Base-by-base conservation (phyloP, 2,329 filamentous ascomycete species). In the Cladosporium colombiae region DNA sequence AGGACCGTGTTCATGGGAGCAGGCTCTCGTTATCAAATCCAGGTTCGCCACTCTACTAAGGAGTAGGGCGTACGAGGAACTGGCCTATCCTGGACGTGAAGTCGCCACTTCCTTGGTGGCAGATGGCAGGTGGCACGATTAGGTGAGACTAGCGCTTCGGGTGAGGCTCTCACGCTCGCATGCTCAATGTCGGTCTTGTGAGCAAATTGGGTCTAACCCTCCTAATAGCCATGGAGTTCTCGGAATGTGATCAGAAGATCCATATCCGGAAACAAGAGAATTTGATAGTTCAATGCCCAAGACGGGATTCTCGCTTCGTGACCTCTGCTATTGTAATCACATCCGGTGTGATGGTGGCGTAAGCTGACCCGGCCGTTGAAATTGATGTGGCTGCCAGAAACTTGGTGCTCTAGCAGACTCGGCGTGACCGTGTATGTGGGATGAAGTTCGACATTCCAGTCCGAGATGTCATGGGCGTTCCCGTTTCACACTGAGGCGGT, bases 311-410 rank as follows among this genome's bases (percentile, higher is more conserved):
- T 18, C 27, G 52, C 33, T 33, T 40, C 55, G 53, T 57, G 55
- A 57, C 55, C 55, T 5, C 21, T 8, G 23, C 56, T 59, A 23
- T 35, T 27, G 56, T 59, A 59, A 59, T 59, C 56, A 44, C 25
- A 46, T 46, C 16, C 40, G 23, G 35, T 59, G 23, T 46, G 33
- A 59, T 37, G 40, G 33, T 21, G 21, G 33, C 31, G 55, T 57
- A 57, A 57, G 55, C 55, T 57, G 55, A 57, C 55, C 33, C 27
- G 21, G n/a, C 33, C 33, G 23, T 33, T 57, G 55, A 23, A 13
- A 13, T 21, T 18, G 33, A 57, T 40, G 55, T 29, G 27, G 55
- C 33, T 57, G 55, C 33, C 55, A 35, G 49, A 18, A 29, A 27
- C 11, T 27, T 44, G 37, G 37, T 44, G 5, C 37, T 44, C 16